Conservation (phyloP, 768 basidiomycete species). For the Russula foetens region DNA sequence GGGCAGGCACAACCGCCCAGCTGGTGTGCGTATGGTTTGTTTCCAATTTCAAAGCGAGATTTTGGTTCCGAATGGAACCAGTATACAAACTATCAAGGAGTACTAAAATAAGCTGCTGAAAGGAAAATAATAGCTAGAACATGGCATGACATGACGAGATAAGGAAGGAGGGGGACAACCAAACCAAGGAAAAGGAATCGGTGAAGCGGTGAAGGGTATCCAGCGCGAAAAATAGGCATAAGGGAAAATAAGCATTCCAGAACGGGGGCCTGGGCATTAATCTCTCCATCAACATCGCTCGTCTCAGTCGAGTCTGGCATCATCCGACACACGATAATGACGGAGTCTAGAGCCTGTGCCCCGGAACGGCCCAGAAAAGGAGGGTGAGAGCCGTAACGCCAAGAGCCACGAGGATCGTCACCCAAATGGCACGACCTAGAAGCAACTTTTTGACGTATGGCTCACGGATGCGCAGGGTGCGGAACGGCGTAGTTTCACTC, state of each 20-base stretch:
- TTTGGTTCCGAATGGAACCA: background rate
- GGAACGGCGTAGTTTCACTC: constrained; percentile 96
- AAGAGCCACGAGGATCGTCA: constrained; percentile 66
- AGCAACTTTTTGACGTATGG: constrained; percentile 91
- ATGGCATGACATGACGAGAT: constrained; percentile 7
- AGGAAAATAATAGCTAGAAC: background rate
- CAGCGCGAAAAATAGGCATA: background rate
- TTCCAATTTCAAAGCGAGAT: no score
- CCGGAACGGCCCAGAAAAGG: constrained; percentile 94
- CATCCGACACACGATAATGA: background rate
- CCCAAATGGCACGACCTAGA: constrained; percentile 86
- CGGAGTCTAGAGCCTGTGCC: constrained; percentile 62
- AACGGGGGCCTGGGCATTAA: background rate
- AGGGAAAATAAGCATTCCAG: background rate
- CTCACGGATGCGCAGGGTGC: constrained; percentile 84
- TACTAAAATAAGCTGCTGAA: constrained; percentile 14
- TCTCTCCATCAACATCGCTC: background rate
- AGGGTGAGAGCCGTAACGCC: constrained; percentile 78
- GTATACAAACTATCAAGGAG: constrained; percentile 9
- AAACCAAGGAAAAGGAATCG: background rate
- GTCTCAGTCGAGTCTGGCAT: background rate
- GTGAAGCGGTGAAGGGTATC: constrained; percentile 10
- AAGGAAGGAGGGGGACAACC: background rate
- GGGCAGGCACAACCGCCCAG: background rate
- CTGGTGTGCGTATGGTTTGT: no score